Conservation (phyloP, 129 eudicot species). For the Dittrichia graveolens region DNA sequence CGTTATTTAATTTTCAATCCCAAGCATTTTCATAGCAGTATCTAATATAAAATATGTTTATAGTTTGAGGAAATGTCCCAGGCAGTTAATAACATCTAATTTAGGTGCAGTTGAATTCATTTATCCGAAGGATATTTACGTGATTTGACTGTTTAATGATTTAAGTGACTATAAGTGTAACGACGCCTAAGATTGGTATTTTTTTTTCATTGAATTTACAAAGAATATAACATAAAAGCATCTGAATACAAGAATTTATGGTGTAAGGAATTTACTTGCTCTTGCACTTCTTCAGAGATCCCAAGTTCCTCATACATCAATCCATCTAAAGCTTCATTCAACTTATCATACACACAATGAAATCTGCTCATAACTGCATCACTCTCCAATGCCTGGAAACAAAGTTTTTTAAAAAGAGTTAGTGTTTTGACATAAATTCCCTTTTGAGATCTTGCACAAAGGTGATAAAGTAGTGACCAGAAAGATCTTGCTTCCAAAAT, state of each 20-base stretch:
- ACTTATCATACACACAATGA: constrained; percentile 60
- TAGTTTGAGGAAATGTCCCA: too few relatives aligned
- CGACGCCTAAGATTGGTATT: too few relatives aligned
- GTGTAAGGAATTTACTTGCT: constrained; percentile 51
- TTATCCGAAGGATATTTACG: too few relatives aligned
- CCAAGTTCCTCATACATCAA: constrained; percentile 63
- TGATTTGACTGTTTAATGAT: too few relatives aligned
- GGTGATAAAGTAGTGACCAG: constrained; percentile 38
- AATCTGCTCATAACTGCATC: constrained; percentile 71
- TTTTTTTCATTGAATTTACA: too few relatives aligned
- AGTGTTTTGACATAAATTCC: constrained; percentile 21
- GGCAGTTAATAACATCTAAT: too few relatives aligned
- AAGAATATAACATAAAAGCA: neutral
- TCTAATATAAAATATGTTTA: constrained; percentile 2
- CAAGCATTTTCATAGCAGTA: constrained; percentile 25
- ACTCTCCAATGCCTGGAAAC: constrained; percentile 56
- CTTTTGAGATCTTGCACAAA: constrained; percentile 27
- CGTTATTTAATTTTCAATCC: constrained; percentile 22
- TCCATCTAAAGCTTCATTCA: constrained; percentile 60
- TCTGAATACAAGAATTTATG: neutral
- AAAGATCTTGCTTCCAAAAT: constrained; percentile 71
- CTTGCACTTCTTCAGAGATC: constrained; percentile 78
- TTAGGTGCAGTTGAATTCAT: too few relatives aligned
- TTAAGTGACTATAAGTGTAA: too few relatives aligned
- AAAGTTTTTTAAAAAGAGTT: neutral